These are phyloP conservation scores for Tanacetum coccineum DNA, from an alignment of 129 eudicot species.

Conservation along the genomic window DNA sequence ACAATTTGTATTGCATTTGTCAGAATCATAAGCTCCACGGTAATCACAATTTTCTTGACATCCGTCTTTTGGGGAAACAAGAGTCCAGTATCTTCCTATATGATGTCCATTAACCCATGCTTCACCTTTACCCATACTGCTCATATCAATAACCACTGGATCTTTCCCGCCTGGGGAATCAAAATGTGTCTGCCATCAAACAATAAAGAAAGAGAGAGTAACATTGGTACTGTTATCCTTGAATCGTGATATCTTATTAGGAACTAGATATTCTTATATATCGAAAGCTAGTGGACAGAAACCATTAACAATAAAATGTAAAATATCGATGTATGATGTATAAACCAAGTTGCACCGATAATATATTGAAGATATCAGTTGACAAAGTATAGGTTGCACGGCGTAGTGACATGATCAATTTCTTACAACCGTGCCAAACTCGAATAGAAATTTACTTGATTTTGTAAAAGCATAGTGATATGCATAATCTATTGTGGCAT, in stretches of 20 bases:
- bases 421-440: too few species aligned
- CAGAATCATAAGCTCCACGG: conserved; percentile 66
- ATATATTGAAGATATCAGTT: not conserved
- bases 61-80: conserved; percentile 74
- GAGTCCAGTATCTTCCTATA: conserved; percentile 94
- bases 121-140: conserved; percentile 94
- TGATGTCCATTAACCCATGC: conserved; percentile 97
- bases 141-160: conserved; percentile 72
- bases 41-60: conserved; percentile 67
- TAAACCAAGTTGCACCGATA: too few species aligned
- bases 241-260: not conserved
- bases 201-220: not conserved
- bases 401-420: too few species aligned
- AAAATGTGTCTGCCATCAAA: conserved; percentile 79
- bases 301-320: too few species aligned
- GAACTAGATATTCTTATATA: too few species aligned
- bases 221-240: not conserved
- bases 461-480: too few species aligned
- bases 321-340: too few species aligned
- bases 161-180: conserved; percentile 70
- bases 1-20: conserved; percentile 74
- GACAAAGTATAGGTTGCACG: too few species aligned
- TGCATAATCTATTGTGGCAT: not conserved
- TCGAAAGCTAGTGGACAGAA: too few species aligned
- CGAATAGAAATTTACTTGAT: too few species aligned